These are phyloP conservation scores for Lyophyllum atratum DNA, from an alignment of 768 basidiomycete genomes.

Conservation along the genomic window DNA sequence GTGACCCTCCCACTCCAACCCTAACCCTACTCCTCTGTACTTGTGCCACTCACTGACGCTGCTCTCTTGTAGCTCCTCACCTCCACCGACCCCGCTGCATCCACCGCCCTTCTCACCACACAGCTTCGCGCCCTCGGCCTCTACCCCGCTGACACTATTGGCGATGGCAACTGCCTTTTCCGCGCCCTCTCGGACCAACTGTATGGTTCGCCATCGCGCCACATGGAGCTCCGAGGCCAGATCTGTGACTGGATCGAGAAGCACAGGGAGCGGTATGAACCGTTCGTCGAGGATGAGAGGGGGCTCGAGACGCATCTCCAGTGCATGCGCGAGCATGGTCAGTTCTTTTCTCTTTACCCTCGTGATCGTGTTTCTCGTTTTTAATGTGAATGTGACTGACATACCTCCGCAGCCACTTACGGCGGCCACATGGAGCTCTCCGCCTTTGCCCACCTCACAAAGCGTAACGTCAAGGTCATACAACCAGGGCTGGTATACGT, in stretches of 20 bases:
- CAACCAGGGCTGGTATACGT: slow-evolving; percentile 92
- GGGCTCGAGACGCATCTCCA: slow-evolving; percentile 70
- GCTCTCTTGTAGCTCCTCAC: slow-evolving; percentile 35
- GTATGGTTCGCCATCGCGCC: slow-evolving; percentile 71
- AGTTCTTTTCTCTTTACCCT: slow-evolving; percentile 22
- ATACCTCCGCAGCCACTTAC: slow-evolving; percentile 67
- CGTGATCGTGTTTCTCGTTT: slow-evolving; percentile 2
- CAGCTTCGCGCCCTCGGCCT: slow-evolving; percentile 80
- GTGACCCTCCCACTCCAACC: slow-evolving; percentile 25
- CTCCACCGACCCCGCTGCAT: slow-evolving; percentile 13
- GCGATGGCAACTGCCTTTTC: slow-evolving; percentile 94
- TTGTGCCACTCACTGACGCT: not conserved
- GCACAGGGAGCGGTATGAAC: slow-evolving; percentile 74
- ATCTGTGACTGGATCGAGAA: slow-evolving; percentile 82
- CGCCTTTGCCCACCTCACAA: slow-evolving; percentile 82
- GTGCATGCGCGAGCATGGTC: slow-evolving; percentile 81
- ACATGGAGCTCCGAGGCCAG: slow-evolving; percentile 67
- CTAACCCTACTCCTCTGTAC: slow-evolving; percentile 9
- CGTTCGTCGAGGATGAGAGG: slow-evolving; percentile 86
- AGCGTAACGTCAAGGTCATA: slow-evolving; percentile 85
- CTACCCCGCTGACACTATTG: slow-evolving; percentile 84
- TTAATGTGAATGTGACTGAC: not conserved
- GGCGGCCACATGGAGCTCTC: slow-evolving; percentile 94
- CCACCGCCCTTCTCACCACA: slow-evolving; percentile 49
- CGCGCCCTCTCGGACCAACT: slow-evolving; percentile 89